Percentiles rank a stretch among this genome's conserved stretches.
Conservation (phyloP, 108 stramenopile genomes). For the Cyclostephanos tholiformis region DNA sequence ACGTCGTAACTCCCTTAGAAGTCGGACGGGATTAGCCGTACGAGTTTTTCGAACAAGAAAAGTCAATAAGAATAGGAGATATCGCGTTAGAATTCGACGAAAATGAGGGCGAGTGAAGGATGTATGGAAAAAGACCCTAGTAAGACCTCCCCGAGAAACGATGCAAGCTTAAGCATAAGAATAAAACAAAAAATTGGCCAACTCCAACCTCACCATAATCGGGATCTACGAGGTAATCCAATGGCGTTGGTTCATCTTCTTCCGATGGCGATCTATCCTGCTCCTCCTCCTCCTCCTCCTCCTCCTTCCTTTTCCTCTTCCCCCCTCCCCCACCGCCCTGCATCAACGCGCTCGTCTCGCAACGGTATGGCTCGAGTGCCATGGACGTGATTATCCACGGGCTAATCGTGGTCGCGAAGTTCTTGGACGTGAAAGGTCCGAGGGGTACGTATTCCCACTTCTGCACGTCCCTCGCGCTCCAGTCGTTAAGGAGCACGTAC, state of each 20-base stretch:
- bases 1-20: conserved; percentile 72
- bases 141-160: too few species aligned
- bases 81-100: too few species aligned
- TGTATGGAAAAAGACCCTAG: too few species aligned
- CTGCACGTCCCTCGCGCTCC: conserved; percentile 88
- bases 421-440: conserved; percentile 94
- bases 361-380: conserved; percentile 73
- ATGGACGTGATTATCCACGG: conserved; percentile 91
- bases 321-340: too few species aligned
- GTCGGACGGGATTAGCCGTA: background rate
- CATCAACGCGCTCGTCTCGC: conserved; percentile 65
- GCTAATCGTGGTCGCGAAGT: conserved; percentile 88
- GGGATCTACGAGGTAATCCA: conserved; percentile 80
- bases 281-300: conserved; percentile 42
- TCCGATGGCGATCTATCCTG: conserved; percentile 5
- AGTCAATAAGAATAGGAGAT: background rate
- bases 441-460: conserved; percentile 95
- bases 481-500: conserved; percentile 92
- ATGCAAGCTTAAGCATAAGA: too few species aligned
- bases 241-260: conserved; percentile 66
- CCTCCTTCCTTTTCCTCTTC: too few species aligned
- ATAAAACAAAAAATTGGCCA: too few species aligned
- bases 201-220: conserved; percentile 58
- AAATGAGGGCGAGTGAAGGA: too few species aligned
- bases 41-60: background rate